Evolutionary conservation across 257 asterid genomes (phyloP), one percentile per base, ranked within the genome.

Genomic region (Solanum rostratum): DNA sequence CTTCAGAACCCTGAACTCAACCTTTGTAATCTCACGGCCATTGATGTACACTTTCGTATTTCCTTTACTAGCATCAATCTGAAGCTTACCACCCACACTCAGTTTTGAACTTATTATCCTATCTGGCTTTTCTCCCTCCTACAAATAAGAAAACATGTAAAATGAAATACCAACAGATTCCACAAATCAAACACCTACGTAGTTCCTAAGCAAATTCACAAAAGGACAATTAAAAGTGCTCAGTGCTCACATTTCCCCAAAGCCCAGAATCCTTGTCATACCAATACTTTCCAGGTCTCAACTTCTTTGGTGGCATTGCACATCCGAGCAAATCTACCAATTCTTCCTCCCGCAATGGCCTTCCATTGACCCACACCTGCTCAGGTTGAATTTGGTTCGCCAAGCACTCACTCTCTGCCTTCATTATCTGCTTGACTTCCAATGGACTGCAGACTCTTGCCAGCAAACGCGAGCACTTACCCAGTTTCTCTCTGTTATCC

Each of bases 181-280:
- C 39, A 43, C 62, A 69, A 69, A 87, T 52, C 27, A 82, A 12
- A 63, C 29, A 41, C 49, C 8, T 43, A 16, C 39, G 13, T 18
- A 62, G 33, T 45, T 63, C 12, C 85, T 39, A 68, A n/a, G 45
- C 53, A 18, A n/a, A 82, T 46, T 16, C 39, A 78, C 41, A 78
- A 68, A 14, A 70, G 39, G 22, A 85, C 80, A 57, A 52, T 79
- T 69, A 27, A 57, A 55, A 43, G 24, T 84, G 88, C 49, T 86
- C 74, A 91, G 95, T 84, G 85, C 54, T 86, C 74, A 94, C 97
- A 97, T 94, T 92, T 84, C 97, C 98, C 95, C 97, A 93, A 45
- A 94, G 90, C 84, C 97, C 98, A 46, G 98, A 92, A 85, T 92
- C 92, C 86, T 90, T 90, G 79, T 94, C 98, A 82, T 94, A 93